These are phyloP conservation scores for Penicillium italicum DNA, from an alignment of 2,329 filamentous ascomycete species.

Conservation along the genomic window DNA sequence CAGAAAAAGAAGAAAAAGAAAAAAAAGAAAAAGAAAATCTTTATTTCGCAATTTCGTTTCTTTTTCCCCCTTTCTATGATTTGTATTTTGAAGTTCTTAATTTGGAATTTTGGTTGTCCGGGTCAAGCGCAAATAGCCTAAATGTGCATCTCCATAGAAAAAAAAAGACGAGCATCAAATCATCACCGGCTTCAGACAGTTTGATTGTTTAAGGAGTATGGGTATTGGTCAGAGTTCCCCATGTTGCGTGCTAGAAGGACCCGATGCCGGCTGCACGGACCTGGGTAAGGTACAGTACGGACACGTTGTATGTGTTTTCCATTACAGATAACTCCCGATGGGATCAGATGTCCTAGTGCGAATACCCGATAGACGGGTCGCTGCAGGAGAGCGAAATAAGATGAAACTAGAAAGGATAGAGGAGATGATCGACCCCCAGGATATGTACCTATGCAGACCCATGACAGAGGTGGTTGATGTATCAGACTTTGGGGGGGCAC, in stretches of 20 bases:
- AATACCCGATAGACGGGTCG: constrained; percentile 32
- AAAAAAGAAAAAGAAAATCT: not conserved
- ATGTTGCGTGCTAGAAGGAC: constrained; percentile 30
- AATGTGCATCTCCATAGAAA: constrained; percentile 15
- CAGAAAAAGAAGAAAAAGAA: not conserved
- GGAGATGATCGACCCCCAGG: constrained; percentile 32
- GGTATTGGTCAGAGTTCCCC: constrained; percentile 26
- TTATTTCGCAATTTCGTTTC: too few species aligned
- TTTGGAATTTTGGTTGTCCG: constrained; percentile 13
- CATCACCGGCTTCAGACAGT: constrained; percentile 19
- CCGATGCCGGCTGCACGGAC: constrained; percentile 25
- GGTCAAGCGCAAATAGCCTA: constrained; percentile 7
- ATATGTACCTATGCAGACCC: constrained; percentile 34
- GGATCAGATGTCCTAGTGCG: constrained; percentile 33
- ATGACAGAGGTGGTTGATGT: constrained; percentile 30
- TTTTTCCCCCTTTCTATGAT: too few species aligned
- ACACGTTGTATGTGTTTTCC: constrained; percentile 17
- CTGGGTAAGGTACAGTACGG: constrained; percentile 20
- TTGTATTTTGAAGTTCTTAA: constrained; percentile 2
- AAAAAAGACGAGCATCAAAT: constrained; percentile 26
- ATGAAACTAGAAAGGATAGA: constrained; percentile 35
- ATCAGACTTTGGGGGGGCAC: constrained; percentile 28
- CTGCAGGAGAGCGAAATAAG: constrained; percentile 36
- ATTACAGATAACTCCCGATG: constrained; percentile 24
- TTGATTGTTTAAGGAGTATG: constrained; percentile 27